phyloP scores from a whole-genome alignment of 805 yeast species.

The Lipomyces japonicus region DNA sequence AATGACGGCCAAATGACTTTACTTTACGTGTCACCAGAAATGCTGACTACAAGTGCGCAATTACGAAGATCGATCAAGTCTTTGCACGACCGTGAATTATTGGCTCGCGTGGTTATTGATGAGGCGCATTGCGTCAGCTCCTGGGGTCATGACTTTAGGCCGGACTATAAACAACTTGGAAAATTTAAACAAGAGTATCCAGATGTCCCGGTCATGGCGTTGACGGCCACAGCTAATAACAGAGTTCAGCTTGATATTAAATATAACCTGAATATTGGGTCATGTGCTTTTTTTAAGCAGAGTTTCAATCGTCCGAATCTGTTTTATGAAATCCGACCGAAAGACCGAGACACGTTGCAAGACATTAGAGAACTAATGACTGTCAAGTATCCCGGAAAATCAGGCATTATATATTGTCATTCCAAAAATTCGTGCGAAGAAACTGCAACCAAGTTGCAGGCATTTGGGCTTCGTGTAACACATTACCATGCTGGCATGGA shows the following conservation, averaged over 20 bases:
- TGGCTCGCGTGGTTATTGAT: slow-evolving; percentile 89
- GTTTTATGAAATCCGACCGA: slow-evolving; percentile 69
- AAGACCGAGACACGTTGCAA: slow-evolving; percentile 53
- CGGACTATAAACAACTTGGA: slow-evolving; percentile 82
- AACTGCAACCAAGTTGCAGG: slow-evolving; percentile 57
- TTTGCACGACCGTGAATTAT: slow-evolving; percentile 50
- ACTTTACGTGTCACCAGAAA: slow-evolving; percentile 90
- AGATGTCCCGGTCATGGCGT: slow-evolving; percentile 84
- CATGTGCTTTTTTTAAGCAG: slow-evolving; percentile 64
- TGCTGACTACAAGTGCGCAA: slow-evolving; percentile 72
- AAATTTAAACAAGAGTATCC: slow-evolving; percentile 72
- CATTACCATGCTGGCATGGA: slow-evolving; percentile 95
- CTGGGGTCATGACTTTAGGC: slow-evolving; percentile 99
- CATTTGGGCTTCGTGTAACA: slow-evolving; percentile 60
- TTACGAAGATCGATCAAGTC: slow-evolving; percentile 60
- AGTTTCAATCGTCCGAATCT: slow-evolving; percentile 89
- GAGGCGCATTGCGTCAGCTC: slow-evolving; percentile 98
- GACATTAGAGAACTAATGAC: slow-evolving; percentile 58
- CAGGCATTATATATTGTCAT: slow-evolving; percentile 93
- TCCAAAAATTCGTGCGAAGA: slow-evolving; percentile 86
- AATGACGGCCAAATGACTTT: slow-evolving; percentile 65
- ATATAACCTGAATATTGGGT: slow-evolving; percentile 62
- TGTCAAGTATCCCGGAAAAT: slow-evolving; percentile 49
- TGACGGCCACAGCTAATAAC: slow-evolving; percentile 95
- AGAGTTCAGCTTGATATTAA: slow-evolving; percentile 82